phyloP scores from a whole-genome alignment of 306 rosid species.

The Vigna radiata region DNA sequence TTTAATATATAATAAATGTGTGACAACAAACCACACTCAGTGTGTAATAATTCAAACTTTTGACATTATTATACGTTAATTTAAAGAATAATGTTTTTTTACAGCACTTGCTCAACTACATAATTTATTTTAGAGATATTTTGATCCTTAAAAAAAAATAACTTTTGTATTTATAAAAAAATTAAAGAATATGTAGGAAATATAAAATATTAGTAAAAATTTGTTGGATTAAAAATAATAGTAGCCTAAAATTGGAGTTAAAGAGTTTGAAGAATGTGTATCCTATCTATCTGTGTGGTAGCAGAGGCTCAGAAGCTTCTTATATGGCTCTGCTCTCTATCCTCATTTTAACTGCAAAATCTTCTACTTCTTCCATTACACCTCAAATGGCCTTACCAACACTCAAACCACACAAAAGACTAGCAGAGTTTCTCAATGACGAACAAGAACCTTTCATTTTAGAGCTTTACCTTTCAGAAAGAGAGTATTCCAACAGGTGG shows the following conservation, averaged over 20 bases:
- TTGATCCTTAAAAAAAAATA: no score
- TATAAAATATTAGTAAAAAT: no score
- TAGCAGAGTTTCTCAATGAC: conserved; percentile 67
- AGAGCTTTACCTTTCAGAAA: conserved; percentile 67
- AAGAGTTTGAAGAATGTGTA: neutral
- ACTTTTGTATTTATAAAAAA: no score
- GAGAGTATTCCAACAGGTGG: conserved; percentile 52
- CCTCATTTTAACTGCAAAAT: conserved; percentile 24
- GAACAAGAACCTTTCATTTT: conserved; percentile 83
- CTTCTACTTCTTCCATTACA: conserved; percentile 14
- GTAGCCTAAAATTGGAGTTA: neutral
- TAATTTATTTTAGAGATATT: no score
- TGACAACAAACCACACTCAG: no score
- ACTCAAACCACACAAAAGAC: conserved; percentile 56
- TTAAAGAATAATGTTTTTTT: no score
- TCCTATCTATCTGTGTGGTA: conserved; percentile 37
- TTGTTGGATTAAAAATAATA: no score
- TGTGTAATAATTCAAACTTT: no score
- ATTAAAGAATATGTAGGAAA: no score
- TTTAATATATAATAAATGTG: no score
- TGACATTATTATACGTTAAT: no score
- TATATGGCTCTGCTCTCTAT: conserved; percentile 40
- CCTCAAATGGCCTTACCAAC: conserved; percentile 63
- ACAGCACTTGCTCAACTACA: no score
- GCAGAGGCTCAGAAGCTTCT: conserved; percentile 22